Percentiles rank a stretch among this genome's conserved stretches.
phyloP scores from a whole-genome alignment of 371 early-diverging fungal genomes.

The Smittium mucronatum region DNA sequence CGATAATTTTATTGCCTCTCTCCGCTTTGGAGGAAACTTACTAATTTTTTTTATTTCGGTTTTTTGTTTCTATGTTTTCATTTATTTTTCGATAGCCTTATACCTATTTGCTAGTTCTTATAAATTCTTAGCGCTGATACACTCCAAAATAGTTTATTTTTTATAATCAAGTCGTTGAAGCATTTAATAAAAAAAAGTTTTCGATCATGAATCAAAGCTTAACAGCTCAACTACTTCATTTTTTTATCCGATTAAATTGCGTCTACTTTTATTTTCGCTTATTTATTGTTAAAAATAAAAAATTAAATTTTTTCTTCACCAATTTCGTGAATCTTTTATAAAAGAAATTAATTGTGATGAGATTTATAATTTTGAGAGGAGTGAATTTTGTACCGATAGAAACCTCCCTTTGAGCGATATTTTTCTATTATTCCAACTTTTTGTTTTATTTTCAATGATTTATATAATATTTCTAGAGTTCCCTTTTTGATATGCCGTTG shows the following conservation, averaged over 20 bases:
- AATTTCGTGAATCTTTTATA: constrained; percentile 6
- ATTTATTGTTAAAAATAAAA: constrained; percentile 7
- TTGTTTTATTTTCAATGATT: background rate
- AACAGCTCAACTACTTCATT: background rate
- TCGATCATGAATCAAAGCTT: background rate
- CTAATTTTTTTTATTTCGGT: too few relatives aligned
- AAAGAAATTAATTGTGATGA: background rate
- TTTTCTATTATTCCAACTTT: background rate
- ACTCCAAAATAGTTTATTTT: constrained; percentile 11
- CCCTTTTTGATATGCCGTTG: background rate
- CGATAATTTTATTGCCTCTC: too few relatives aligned
- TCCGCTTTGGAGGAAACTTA: too few relatives aligned
- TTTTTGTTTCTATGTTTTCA: too few relatives aligned
- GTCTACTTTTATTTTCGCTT: constrained; percentile 2
- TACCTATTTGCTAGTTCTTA: too few relatives aligned
- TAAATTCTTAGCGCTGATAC: too few relatives aligned
- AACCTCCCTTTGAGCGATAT: background rate
- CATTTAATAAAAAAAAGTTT: constrained; percentile 9
- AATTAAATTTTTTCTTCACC: background rate
- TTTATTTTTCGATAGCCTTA: too few relatives aligned
- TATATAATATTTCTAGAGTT: background rate
- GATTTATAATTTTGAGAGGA: background rate
- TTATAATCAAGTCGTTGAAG: constrained; percentile 8
- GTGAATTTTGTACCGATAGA: background rate
- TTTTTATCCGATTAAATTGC: background rate